Evolutionary conservation across 106 monocot genomes (phyloP), one percentile per base, ranked within the genome.

Genomic region (Vanilla planifolia): DNA sequence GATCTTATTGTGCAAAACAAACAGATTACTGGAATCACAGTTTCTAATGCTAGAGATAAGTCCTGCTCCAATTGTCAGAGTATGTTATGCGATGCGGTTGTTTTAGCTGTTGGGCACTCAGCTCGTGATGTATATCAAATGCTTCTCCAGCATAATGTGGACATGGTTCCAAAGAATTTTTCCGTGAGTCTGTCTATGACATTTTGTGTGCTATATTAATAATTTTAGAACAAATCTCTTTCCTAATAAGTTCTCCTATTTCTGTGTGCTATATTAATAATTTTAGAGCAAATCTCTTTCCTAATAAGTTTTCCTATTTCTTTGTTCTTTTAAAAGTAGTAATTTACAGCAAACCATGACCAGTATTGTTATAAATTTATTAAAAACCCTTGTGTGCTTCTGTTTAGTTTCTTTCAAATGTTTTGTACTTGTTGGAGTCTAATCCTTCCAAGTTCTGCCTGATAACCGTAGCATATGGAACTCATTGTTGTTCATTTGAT

Each of bases 61-160:
- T 59, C 63, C n/a, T 55, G 65, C 71, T 73, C 55, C 66, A 47
- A 56, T 59, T 62, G 33, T 45, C 61, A 85, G 44, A 76, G 50
- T 3, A 50, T 98, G 33, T 32, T 70, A 15, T 92, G 32, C 71
- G 98, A 98, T 76, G 79, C 79, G 48, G 85, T 92, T 73, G 85
- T 98, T 77, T 73, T 98, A 23, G 98, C 98, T 36, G 98, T 98
- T 55, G 98, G 98, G 32, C 98, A 98, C 64, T 98, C 98, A 45
- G 92, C 98, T 45, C 71, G 92, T 15, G 98, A 98, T 82, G 85
- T 88, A 43, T 98, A 98, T 71, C 48, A 67, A 61, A 88, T 98
- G 87, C 80, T 98, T 71, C 69, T 70, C 32, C 50, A 75, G 42
- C 70, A 92, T 71, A 67, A 88, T 67, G 80, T 86, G 40, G 85